Conservation (phyloP, 2,329 filamentous ascomycete genomes). For the Incumbomyces delicatus region DNA sequence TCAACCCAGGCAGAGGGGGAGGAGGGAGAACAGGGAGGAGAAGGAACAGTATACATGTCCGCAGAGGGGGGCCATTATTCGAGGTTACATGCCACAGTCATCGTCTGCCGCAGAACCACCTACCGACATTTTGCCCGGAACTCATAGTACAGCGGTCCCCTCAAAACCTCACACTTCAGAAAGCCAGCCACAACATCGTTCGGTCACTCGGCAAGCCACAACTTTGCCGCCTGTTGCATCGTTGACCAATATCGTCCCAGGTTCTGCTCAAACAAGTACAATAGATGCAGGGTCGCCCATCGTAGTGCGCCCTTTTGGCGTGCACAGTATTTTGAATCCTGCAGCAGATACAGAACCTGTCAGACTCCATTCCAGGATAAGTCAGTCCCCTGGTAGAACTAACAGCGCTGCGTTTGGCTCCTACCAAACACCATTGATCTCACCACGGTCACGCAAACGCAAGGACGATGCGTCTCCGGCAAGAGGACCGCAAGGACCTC, state of each 20-base stretch:
- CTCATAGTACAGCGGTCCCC: not conserved
- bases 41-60: constrained; percentile 1
- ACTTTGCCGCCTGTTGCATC: constrained; percentile 3
- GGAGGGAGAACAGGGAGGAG: constrained; percentile 5
- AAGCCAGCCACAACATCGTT: not conserved
- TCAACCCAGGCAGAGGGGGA: constrained; percentile 5
- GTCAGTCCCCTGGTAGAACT: constrained; percentile 6
- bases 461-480: constrained; percentile 15
- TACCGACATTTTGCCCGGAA: not conserved
- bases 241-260: not conserved
- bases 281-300: not conserved
- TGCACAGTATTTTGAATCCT: constrained; percentile 40
- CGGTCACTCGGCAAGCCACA: not conserved
- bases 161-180: not conserved
- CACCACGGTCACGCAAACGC: constrained; percentile 18
- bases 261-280: not conserved
- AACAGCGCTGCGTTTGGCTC: constrained; percentile 5
- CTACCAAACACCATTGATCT: constrained; percentile 22
- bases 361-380: constrained; percentile 7
- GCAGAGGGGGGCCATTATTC: not conserved
- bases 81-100: constrained; percentile 5
- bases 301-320: constrained; percentile 27
- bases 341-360: constrained; percentile 20
- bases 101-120: not conserved
- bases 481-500: constrained; percentile 8